Percentiles rank a stretch among this genome's conserved stretches.
Conservation (phyloP, 116 monocot genomes). For the Iris pallida region DNA sequence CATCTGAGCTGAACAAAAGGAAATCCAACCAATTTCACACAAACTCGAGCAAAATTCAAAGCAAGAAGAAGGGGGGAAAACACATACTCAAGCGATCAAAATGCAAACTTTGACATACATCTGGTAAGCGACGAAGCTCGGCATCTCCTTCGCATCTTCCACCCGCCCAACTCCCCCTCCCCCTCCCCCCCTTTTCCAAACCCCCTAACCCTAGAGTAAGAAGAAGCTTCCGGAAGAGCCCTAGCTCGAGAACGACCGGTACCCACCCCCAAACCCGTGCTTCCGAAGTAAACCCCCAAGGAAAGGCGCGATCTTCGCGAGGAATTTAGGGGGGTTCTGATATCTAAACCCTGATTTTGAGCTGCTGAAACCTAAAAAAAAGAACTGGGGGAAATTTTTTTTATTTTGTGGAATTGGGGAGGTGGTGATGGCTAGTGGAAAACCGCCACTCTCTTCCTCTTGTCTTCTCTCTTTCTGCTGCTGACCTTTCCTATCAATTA, state of each 20-base stretch:
- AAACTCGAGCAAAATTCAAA: too few relatives aligned
- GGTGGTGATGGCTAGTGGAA: neutral
- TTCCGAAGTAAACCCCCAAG: neutral
- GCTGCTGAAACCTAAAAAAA: neutral
- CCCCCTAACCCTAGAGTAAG: neutral
- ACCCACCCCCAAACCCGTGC: neutral
- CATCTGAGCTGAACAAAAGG: too few relatives aligned
- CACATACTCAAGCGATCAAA: too few relatives aligned
- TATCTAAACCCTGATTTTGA: too few relatives aligned
- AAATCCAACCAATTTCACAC: too few relatives aligned
- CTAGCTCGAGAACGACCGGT: neutral
- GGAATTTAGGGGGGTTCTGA: too few relatives aligned
- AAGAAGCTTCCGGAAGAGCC: neutral
- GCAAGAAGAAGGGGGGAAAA: too few relatives aligned
- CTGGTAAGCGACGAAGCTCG: conserved; percentile 25
- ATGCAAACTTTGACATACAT: conserved; percentile 12
- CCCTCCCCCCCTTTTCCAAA: conserved; percentile 6
- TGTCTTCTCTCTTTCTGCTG: too few relatives aligned
- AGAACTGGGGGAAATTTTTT: neutral
- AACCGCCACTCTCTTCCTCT: conserved; percentile 5
- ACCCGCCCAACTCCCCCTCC: conserved; percentile 18
- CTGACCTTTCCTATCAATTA: too few relatives aligned
- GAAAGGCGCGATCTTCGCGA: neutral
- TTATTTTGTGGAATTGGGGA: neutral
- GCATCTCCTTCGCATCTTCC: conserved; percentile 44